Percentiles rank a stretch among this genome's conserved stretches.
Evolutionary conservation across 306 rosid species (phyloP).

Genomic region (Sphenostylis stenocarpa): DNA sequence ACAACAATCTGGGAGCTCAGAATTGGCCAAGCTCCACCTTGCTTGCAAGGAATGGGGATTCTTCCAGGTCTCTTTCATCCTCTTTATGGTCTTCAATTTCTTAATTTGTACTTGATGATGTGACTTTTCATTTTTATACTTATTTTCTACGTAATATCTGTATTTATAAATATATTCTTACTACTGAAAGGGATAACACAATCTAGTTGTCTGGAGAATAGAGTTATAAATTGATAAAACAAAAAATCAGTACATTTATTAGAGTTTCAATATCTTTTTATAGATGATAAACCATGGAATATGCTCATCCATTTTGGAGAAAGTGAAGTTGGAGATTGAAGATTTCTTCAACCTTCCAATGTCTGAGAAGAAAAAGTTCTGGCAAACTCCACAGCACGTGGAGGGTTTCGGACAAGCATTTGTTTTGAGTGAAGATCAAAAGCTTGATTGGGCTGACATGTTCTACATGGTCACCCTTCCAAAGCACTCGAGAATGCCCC

Average conservation of each 20-base stretch:
- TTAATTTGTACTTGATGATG: not conserved
- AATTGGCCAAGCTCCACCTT: conserved; percentile 30
- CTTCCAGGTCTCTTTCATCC: conserved; percentile 25
- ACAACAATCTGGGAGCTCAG: not conserved
- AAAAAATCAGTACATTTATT: too few species aligned
- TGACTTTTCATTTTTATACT: too few species aligned
- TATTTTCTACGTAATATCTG: too few species aligned
- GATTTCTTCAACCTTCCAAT: conserved; percentile 45
- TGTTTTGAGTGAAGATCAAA: conserved; percentile 32
- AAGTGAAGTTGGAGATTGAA: conserved; percentile 37
- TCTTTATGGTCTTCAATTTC: not conserved
- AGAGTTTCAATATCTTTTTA: not conserved
- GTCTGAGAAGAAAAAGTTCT: conserved; percentile 46
- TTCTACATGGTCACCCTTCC: conserved; percentile 40
- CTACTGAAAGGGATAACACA: too few species aligned
- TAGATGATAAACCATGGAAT: conserved; percentile 42
- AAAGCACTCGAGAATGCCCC: conserved; percentile 39
- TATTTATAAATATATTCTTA: too few species aligned
- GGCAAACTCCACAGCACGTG: conserved; percentile 39
- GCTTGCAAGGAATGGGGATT: conserved; percentile 39
- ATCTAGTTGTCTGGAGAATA: too few species aligned
- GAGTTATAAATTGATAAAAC: not conserved
- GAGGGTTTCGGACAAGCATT: conserved; percentile 62
- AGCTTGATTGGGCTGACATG: conserved; percentile 49
- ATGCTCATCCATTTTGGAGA: conserved; percentile 36